phyloP scores from a whole-genome alignment of 805 yeast genomes.

The Pichia gijzeniarum region DNA sequence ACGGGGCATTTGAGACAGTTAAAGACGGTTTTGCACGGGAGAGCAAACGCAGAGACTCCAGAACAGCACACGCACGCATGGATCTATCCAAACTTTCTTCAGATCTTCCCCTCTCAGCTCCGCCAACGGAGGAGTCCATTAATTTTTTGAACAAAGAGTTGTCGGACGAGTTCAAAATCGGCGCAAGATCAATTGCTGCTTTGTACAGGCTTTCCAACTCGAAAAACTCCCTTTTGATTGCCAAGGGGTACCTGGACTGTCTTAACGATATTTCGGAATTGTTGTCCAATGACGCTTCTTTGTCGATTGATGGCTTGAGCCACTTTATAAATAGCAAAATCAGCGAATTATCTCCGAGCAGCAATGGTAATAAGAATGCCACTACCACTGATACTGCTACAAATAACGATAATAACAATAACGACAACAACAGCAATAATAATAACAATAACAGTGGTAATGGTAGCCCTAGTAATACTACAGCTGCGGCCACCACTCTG shows the following conservation, averaged over 20 bases:
- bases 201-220: conserved; percentile 56
- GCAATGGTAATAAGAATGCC: not conserved
- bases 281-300: conserved; percentile 18
- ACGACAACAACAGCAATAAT: not conserved
- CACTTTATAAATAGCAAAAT: conserved; percentile 31
- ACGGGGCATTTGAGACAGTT: too few species aligned
- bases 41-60: too few species aligned
- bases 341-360: conserved; percentile 16
- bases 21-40: too few species aligned
- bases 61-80: conserved; percentile 30
- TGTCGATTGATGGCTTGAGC: conserved; percentile 33
- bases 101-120: conserved; percentile 46
- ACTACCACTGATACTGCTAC: not conserved
- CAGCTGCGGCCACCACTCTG: not conserved
- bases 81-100: conserved; percentile 57
- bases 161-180: conserved; percentile 57
- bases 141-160: conserved; percentile 46
- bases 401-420: too few species aligned
- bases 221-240: conserved; percentile 39
- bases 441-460: too few species aligned
- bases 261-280: conserved; percentile 43
- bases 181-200: conserved; percentile 66
- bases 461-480: too few species aligned
- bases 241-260: conserved; percentile 58
- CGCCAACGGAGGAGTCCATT: conserved; percentile 42